Evolutionary conservation across 2,329 filamentous ascomycete genomes (phyloP).

Genomic region (Aspergillus sp.): DNA sequence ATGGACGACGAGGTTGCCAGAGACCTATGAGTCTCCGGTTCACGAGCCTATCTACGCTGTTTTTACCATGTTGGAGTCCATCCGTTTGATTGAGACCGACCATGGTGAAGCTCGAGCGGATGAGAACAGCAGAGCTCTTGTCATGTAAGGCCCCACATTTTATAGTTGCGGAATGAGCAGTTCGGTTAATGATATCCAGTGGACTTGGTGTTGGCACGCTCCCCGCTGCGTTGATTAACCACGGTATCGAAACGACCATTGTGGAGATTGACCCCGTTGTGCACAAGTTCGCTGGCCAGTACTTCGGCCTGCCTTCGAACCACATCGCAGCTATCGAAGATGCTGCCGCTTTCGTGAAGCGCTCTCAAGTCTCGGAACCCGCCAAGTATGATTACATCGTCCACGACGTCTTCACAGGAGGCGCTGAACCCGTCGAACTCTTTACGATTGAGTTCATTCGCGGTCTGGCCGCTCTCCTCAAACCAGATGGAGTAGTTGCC

Average conservation of each 20-base stretch:
- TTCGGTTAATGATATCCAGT: constrained; percentile 36
- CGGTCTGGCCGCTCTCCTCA: constrained; percentile 64
- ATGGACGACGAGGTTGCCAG: constrained; percentile 59
- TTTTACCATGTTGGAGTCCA: constrained; percentile 92
- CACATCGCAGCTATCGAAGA: constrained; percentile 77
- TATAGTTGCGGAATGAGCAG: constrained; percentile 1
- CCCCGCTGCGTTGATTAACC: constrained; percentile 74
- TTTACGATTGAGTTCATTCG: constrained; percentile 82
- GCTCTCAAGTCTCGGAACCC: constrained; percentile 37
- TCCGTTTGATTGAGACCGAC: constrained; percentile 65
- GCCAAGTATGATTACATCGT: constrained; percentile 80
- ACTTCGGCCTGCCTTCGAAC: constrained; percentile 72
- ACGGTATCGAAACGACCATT: constrained; percentile 86
- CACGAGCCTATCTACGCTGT: constrained; percentile 89
- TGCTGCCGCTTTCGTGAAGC: constrained; percentile 61
- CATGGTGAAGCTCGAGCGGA: constrained; percentile 42
- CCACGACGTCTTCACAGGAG: constrained; percentile 96
- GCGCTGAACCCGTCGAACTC: constrained; percentile 78
- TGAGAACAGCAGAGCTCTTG: constrained; percentile 67
- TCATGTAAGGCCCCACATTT: constrained; percentile 57
- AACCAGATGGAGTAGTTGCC: constrained; percentile 72
- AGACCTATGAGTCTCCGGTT: constrained; percentile 49
- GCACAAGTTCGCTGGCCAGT: constrained; percentile 70
- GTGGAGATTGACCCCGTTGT: constrained; percentile 92
- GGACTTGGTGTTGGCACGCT: constrained; percentile 90